These are phyloP conservation scores for Lasiosphaeria hispida DNA, from an alignment of 495 filamentous ascomycete genomes.

Conservation along the genomic window DNA sequence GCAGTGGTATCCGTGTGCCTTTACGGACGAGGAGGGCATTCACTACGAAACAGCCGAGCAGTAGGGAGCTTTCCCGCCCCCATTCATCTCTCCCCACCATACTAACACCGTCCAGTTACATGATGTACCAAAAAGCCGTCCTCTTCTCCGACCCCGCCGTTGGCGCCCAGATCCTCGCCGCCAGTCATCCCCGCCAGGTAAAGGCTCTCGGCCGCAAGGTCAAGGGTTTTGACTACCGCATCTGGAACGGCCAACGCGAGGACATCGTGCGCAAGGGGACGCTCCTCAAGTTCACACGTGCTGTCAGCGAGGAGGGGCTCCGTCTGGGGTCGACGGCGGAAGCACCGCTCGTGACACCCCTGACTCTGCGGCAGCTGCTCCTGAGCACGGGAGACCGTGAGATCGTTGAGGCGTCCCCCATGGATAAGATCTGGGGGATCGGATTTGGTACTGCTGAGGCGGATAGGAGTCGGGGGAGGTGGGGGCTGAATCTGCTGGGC, in stretches of 20 bases:
- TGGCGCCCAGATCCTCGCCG: conserved; percentile 42
- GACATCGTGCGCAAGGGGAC: conserved; percentile 60
- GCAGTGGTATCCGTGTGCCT: conserved; percentile 35
- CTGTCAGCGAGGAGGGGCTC: conserved; percentile 12
- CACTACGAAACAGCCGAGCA: conserved; percentile 40
- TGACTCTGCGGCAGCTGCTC: conserved; percentile 42
- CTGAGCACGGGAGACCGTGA: conserved; percentile 57
- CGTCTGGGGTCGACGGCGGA: not conserved
- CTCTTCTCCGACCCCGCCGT: conserved; percentile 47
- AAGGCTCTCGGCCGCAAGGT: conserved; percentile 59
- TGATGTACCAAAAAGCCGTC: conserved; percentile 63
- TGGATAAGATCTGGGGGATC: conserved; percentile 66
- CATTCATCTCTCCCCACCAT: not conserved
- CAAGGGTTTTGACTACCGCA: conserved; percentile 47
- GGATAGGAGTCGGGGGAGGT: conserved; percentile 43
- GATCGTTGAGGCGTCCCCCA: conserved; percentile 62
- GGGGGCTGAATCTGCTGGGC: conserved; percentile 69
- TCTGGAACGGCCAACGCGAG: conserved; percentile 54
- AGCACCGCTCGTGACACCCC: not conserved
- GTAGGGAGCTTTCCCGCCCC: conserved; percentile 5
- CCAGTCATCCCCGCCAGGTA: conserved; percentile 41
- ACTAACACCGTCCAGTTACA: conserved; percentile 40
- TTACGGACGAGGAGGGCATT: conserved; percentile 26
- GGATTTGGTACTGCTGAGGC: conserved; percentile 56
- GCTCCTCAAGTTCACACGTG: conserved; percentile 56